Evolutionary conservation across 768 basidiomycete species (phyloP), one percentile per base, ranked within the genome.

Genomic region (Russula virescens): DNA sequence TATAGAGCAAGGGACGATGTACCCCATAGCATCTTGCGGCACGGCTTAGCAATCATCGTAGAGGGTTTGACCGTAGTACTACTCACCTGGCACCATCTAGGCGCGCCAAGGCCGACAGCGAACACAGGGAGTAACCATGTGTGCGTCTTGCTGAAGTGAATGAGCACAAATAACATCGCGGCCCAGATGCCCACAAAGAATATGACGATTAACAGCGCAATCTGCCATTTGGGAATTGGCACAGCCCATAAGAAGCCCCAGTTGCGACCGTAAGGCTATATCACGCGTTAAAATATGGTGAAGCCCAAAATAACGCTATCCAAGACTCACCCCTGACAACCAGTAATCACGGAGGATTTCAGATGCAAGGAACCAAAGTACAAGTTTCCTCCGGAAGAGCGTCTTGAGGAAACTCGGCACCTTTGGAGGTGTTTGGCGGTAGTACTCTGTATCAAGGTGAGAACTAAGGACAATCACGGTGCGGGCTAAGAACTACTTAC

Each of bases 121-220:
- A 97, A 97, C 9, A 97, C 91, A 50, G 94, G 92, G 45, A 97
- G 77, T 21, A 97, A 77, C 94, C 94, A 97, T 10, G 94, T 97
- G 71, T 97, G 94, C 13, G 91, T 90, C 75, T 95, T 96, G 70
- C 89, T 90, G 76, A 94, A 87, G 70, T 87, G 81, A 9, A 87
- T 96, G 70, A 97, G 79, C 60, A 94, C 75, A 57, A 80, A 70
- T 70, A 97, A 76, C 78, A 90, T 78, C 3, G 81, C 68, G 9
- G 81, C 90, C 94, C 94, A 97, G 47, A 97, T 83, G 58, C 83
- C 85, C 63, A 97, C 75, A 75, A 97, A 97, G 83, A 97, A 97
- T 26, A 79, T 68, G 71, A 88, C 72, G 71, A 96, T 81, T 56
- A 96, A 85, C 26, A 95, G 72, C 21, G 91, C 76, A 55, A 89